Conservation (phyloP, 1,284 basidiomycete species). For the Veloboletus limbatus region DNA sequence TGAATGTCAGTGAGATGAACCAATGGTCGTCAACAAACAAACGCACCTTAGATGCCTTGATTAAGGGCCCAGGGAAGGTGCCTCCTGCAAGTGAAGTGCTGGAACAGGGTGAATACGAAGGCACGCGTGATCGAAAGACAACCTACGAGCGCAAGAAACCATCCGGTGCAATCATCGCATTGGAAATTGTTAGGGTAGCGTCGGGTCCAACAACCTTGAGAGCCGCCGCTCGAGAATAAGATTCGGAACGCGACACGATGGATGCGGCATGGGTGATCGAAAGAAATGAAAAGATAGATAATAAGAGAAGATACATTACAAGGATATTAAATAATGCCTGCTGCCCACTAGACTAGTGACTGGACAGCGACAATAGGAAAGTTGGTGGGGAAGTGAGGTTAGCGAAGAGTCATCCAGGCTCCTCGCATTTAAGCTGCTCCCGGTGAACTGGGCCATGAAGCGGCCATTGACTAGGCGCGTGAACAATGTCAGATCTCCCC, state of each 20-base stretch:
- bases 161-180: constrained; percentile 39
- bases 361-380: background rate
- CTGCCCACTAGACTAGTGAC: constrained; percentile 1
- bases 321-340: background rate
- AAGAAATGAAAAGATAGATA: constrained; percentile 6
- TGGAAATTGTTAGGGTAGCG: constrained; percentile 35
- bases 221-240: background rate
- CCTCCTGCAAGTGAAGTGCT: constrained; percentile 30
- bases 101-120: constrained; percentile 1
- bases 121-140: background rate
- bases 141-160: constrained; percentile 39
- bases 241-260: constrained; percentile 16
- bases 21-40: background rate
- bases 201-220: constrained; percentile 27
- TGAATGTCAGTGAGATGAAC: constrained; percentile 33
- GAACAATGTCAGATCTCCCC: too few species aligned
- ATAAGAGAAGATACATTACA: constrained; percentile 13
- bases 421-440: constrained; percentile 13
- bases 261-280: constrained; percentile 15
- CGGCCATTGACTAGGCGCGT: too few species aligned
- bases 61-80: constrained; percentile 38
- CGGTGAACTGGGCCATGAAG: too few species aligned
- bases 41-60: constrained; percentile 33
- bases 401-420: background rate
- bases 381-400: background rate